Evolutionary conservation across 2,329 filamentous ascomycete genomes (phyloP).

Genomic region (Monosporascus sp.): DNA sequence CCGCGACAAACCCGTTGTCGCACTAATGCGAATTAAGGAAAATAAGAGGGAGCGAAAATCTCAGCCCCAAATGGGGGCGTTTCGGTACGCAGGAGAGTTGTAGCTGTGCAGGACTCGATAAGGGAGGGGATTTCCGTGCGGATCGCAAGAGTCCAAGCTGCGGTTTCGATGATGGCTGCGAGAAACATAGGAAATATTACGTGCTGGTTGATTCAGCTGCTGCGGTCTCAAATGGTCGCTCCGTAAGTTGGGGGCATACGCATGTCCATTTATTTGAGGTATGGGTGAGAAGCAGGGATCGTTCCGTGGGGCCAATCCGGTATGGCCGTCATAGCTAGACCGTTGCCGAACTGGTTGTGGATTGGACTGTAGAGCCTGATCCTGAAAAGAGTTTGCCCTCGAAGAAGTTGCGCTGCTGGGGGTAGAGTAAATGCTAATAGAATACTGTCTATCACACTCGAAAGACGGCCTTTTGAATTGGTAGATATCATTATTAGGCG

Average conservation of each 20-base stretch:
- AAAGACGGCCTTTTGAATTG: slow-evolving; percentile 21
- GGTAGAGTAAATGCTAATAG: slow-evolving; percentile 24
- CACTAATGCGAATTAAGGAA: not conserved
- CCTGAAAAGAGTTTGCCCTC: slow-evolving; percentile 10
- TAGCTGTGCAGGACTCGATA: slow-evolving; percentile 55
- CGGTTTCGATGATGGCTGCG: slow-evolving; percentile 34
- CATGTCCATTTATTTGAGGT: slow-evolving; percentile 15
- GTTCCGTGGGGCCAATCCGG: slow-evolving; percentile 13
- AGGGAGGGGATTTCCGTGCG: slow-evolving; percentile 28
- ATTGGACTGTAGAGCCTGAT: slow-evolving; percentile 5
- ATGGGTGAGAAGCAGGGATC: slow-evolving; percentile 17
- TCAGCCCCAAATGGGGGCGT: slow-evolving; percentile 53
- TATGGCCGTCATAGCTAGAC: slow-evolving; percentile 21
- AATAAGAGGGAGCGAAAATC: not conserved
- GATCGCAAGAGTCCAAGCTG: slow-evolving; percentile 25
- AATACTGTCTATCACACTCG: slow-evolving; percentile 27
- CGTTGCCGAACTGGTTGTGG: slow-evolving; percentile 15
- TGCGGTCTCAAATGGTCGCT: slow-evolving; percentile 22
- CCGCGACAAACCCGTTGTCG: not conserved
- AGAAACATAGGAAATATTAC: slow-evolving; percentile 28
- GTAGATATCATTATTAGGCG: slow-evolving; percentile 22
- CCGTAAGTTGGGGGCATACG: slow-evolving; percentile 19
- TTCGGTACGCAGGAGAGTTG: slow-evolving; percentile 52
- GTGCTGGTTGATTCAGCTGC: slow-evolving; percentile 26
- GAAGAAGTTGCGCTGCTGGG: slow-evolving; percentile 13